Conservation (phyloP, 2,329 filamentous ascomycete genomes). For the Rutstroemia sp. region DNA sequence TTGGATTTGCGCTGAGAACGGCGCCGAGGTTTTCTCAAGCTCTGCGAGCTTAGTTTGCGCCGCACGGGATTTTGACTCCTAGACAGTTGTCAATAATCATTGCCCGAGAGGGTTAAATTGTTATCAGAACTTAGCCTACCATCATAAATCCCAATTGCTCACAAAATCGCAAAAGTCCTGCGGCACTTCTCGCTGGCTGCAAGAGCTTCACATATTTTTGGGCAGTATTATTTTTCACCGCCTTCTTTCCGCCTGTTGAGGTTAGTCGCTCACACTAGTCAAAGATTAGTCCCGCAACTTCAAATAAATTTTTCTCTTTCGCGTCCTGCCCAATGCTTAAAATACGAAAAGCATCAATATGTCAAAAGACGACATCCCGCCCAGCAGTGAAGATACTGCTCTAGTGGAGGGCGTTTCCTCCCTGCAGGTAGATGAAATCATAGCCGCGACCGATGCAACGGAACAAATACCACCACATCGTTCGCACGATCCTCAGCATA, state of each 20-base stretch:
- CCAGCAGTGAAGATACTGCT: background rate
- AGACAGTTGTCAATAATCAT: background rate
- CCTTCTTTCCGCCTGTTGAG: background rate
- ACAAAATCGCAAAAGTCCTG: background rate
- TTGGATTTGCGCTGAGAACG: constrained; percentile 29
- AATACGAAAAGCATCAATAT: background rate
- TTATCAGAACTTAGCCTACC: background rate
- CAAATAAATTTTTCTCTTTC: background rate
- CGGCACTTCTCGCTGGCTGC: too few species aligned
- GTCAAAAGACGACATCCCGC: constrained; percentile 1
- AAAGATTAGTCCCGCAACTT: background rate
- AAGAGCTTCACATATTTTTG: too few species aligned
- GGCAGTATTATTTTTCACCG: background rate
- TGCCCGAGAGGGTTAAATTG: background rate
- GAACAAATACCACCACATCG: constrained; percentile 22
- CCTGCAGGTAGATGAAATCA: constrained; percentile 17
- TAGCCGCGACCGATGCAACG: constrained; percentile 14
- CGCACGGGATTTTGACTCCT: constrained; percentile 26
- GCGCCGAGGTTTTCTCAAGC: constrained; percentile 29
- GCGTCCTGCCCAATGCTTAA: background rate
- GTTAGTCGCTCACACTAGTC: background rate
- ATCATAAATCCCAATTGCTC: background rate
- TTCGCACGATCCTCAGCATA: constrained; percentile 43
- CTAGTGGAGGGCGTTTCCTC: background rate
- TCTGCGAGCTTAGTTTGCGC: constrained; percentile 27